phyloP scores from a whole-genome alignment of 139 green algal genomes.

The Diplosphaera chodatii region DNA sequence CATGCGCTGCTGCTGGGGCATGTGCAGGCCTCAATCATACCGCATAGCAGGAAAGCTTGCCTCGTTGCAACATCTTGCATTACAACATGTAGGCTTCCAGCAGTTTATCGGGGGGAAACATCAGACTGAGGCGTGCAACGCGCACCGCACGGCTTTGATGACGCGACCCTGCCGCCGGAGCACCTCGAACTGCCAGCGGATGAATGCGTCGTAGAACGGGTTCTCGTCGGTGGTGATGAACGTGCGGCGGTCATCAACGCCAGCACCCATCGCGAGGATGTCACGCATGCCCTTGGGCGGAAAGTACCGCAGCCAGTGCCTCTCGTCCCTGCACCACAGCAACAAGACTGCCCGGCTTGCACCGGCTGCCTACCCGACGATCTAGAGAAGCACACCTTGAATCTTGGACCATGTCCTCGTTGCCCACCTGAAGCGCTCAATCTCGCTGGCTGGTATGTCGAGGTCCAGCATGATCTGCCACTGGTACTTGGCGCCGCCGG shows the following conservation, averaged over 20 bases:
- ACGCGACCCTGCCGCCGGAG: constrained; percentile 78
- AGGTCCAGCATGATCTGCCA: constrained; percentile 89
- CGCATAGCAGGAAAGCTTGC: too few relatives aligned
- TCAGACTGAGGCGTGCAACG: background rate
- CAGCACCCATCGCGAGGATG: constrained; percentile 88
- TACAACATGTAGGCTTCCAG: too few relatives aligned
- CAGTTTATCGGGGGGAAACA: background rate
- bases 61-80: too few relatives aligned
- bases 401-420: background rate
- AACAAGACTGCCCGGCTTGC: too few relatives aligned
- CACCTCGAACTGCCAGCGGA: constrained; percentile 91
- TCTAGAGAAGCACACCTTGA: too few relatives aligned
- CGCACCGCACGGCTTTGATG: constrained; percentile 88
- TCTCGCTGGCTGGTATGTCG: constrained; percentile 83
- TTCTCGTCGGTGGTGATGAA: constrained; percentile 99
- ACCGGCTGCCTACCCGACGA: too few relatives aligned
- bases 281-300: constrained; percentile 82
- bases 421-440: constrained; percentile 68
- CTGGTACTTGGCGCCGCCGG: constrained; percentile 68
- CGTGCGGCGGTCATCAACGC: constrained; percentile 93
- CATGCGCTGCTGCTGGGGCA: too few relatives aligned
- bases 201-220: constrained; percentile 97
- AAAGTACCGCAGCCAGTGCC: constrained; percentile 96
- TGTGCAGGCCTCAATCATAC: too few relatives aligned
- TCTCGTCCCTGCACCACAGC: too few relatives aligned